Base-by-base conservation (phyloP, 768 basidiomycete genomes). In the Dendrothele bispora region DNA sequence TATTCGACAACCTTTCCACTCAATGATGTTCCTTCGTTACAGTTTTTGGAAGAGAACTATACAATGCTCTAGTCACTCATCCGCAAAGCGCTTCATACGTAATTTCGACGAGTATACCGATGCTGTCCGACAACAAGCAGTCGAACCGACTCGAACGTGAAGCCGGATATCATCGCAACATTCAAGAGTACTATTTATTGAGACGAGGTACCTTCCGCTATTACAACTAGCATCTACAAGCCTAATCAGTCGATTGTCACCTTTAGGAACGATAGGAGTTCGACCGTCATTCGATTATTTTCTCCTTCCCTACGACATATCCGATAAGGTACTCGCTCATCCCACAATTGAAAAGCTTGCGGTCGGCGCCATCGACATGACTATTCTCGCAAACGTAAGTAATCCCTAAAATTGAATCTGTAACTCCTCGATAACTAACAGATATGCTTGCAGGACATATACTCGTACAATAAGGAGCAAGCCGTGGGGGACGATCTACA, bases 201-300 rank as follows among this genome's bases (percentile, higher is more conserved):
- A 66, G 70, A 5, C 61, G 69, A 7, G 43, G 61, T 11, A 67
- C n/a, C n/a, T n/a, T n/a, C n/a, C n/a, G n/a, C n/a, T n/a, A n/a
- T n/a, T n/a, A n/a, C n/a, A n/a, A n/a, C n/a, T n/a, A n/a, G n/a
- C n/a, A n/a, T n/a, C n/a, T n/a, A n/a, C n/a, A n/a, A n/a, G n/a
- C n/a, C n/a, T n/a, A n/a, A n/a, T n/a, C n/a, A n/a, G n/a, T n/a
- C n/a, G n/a, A n/a, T n/a, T n/a, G n/a, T n/a, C n/a, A n/a, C n/a
- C n/a, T n/a, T n/a, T n/a, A n/a, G n/a, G n/a, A n/a, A n/a, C 61
- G 3, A 55, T 62, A 37, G 70, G 69, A 4, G 53, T 52, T 5
- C 49, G 54, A 17, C 63, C 71, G 0, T 57, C 57, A 8, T 62
- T 68, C 41, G 60, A 56, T 14, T 50, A 63, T 7, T 39, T 54